Percentiles rank a stretch among this genome's conserved stretches.
Conservation (phyloP, 352 stramenopile genomes). For the Pythium utonaiense region DNA sequence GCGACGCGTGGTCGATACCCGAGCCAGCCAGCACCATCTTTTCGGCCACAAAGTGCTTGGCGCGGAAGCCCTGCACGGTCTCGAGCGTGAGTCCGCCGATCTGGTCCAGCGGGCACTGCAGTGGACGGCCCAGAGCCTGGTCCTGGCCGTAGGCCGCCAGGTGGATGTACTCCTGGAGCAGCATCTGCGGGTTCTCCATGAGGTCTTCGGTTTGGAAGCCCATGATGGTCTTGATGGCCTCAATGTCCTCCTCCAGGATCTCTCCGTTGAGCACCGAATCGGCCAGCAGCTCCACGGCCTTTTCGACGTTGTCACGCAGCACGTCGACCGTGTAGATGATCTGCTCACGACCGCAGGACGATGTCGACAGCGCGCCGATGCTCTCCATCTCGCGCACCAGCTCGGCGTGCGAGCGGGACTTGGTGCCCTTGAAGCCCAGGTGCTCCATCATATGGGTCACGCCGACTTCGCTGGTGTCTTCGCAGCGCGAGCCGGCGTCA, state of each 20-base stretch:
- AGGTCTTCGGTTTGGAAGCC: slow-evolving; percentile 93
- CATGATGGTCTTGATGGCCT: slow-evolving; percentile 92
- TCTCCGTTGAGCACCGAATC: slow-evolving; percentile 85
- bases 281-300: slow-evolving; percentile 88
- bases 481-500: slow-evolving; percentile 87
- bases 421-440: slow-evolving; percentile 94
- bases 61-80: slow-evolving; percentile 67
- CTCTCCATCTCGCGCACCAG: slow-evolving; percentile 90
- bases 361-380: slow-evolving; percentile 90
- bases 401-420: slow-evolving; percentile 74
- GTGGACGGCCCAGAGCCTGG: slow-evolving; percentile 67
- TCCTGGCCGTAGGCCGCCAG: slow-evolving; percentile 79
- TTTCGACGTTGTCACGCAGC: slow-evolving; percentile 91
- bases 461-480: slow-evolving; percentile 73
- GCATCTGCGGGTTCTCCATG: slow-evolving; percentile 76
- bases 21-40: slow-evolving; percentile 91
- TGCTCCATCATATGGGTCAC: slow-evolving; percentile 94
- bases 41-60: slow-evolving; percentile 81
- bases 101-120: slow-evolving; percentile 79
- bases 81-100: slow-evolving; percentile 73
- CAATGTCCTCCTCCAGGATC: slow-evolving; percentile 83
- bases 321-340: slow-evolving; percentile 97
- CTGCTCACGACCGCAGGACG: slow-evolving; percentile 91
- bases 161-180: slow-evolving; percentile 86
- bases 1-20: slow-evolving; percentile 92